Evolutionary conservation across 179 eudicot genomes (phyloP), one percentile per base, ranked within the genome.

Genomic region (Amaranthus tricolor): DNA sequence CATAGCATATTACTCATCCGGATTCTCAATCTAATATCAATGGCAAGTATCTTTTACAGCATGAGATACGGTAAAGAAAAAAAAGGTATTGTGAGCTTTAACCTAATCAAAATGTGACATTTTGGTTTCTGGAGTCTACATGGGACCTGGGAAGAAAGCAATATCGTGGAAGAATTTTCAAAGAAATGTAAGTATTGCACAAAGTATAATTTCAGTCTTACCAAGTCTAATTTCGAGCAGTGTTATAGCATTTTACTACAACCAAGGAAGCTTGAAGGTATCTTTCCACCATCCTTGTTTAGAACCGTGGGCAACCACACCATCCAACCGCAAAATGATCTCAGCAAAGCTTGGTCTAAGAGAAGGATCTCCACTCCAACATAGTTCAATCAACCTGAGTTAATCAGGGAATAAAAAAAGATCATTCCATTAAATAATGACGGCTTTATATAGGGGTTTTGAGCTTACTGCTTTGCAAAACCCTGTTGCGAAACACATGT

Each of bases 221-320:
- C 84, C 82, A 66, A 24, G 53, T 78, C 19, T 56, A 65, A 66
- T 68, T 65, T 45, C 7, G 20, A 48, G 61, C 51, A 74, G 58
- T 20, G 40, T 58, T 53, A 60, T 13, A 16, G 5, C 40, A 31
- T 24, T 45, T 66, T 40, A 45, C 81, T 78, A 85, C 74, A 85
- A 73, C 98, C 98, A 93, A 48, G 98, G 93, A 64, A 93, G 91
- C 85, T 88, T 93, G 83, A 93, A 91, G 70, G 98, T 85, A 81
- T 88, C 97, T 81, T 93, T 93, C 98, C 94, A 93, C 91, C 92
- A 86, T 77, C 97, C 97, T 13, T 93, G 90, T 82, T 89, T 91
- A 66, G 81, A 80, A 75, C 93, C 87, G 73, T 74, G 81, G 55
- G 85, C 79, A 70, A 89, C 87, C 61, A 93, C 80, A 82, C 75